phyloP scores from a whole-genome alignment of 495 filamentous ascomycete genomes.

The Penicillium macrosclerotiorum region DNA sequence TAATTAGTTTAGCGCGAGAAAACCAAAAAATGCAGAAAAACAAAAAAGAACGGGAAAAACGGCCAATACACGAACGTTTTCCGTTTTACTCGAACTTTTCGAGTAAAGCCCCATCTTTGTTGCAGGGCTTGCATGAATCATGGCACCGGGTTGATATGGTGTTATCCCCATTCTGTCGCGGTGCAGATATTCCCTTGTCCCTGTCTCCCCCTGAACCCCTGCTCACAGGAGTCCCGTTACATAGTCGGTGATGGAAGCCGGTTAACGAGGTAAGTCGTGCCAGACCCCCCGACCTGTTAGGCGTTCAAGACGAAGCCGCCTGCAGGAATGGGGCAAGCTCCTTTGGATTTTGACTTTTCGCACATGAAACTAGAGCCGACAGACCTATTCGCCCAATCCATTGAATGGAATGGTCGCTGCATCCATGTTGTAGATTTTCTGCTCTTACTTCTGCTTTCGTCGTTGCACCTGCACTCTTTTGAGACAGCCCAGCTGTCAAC shows the following conservation, averaged over 20 bases:
- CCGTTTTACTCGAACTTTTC: too few relatives aligned
- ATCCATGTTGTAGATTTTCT: neutral
- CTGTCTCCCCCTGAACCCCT: neutral
- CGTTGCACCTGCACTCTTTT: constrained; percentile 13
- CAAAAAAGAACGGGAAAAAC: too few relatives aligned
- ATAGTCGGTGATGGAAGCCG: too few relatives aligned
- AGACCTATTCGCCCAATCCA: too few relatives aligned
- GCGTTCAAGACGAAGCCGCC: too few relatives aligned
- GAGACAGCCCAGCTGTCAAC: constrained; percentile 32
- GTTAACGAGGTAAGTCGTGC: too few relatives aligned
- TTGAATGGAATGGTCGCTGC: too few relatives aligned
- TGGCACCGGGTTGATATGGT: neutral
- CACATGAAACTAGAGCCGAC: neutral
- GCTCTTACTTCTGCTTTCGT: too few relatives aligned
- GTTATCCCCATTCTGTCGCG: constrained; percentile 9
- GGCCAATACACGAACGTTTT: too few relatives aligned
- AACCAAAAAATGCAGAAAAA: neutral
- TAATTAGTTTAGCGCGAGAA: constrained; percentile 1
- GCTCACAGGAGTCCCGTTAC: neutral
- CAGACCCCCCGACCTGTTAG: too few relatives aligned
- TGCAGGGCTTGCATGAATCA: constrained; percentile 9
- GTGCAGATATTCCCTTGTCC: constrained; percentile 11
- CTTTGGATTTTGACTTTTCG: too few relatives aligned
- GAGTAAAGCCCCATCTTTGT: neutral
- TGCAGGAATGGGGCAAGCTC: too few relatives aligned